Percentiles rank a stretch among this genome's conserved stretches.
phyloP scores from a whole-genome alignment of 345 rosid genomes.

The Eutrema yunnanense region DNA sequence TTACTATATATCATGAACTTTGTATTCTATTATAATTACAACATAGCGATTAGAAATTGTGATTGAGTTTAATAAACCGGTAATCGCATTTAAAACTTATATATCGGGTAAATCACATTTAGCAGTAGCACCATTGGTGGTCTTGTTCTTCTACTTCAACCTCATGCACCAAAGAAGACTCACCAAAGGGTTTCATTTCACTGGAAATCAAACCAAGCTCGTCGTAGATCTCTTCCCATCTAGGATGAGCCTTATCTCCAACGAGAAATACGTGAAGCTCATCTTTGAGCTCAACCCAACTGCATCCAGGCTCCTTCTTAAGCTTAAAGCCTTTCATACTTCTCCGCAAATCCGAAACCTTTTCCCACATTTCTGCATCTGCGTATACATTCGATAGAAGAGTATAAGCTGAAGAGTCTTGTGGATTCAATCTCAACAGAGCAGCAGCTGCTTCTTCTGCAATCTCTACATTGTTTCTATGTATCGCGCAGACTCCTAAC shows the following conservation, averaged over 20 bases:
- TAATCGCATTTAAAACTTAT: too few species aligned
- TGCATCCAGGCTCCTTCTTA: slow-evolving; percentile 92
- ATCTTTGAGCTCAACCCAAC: slow-evolving; percentile 86
- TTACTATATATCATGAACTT: too few species aligned
- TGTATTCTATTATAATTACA: too few species aligned
- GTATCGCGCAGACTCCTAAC: slow-evolving; percentile 67
- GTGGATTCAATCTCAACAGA: slow-evolving; percentile 61
- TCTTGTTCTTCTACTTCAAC: slow-evolving; percentile 5
- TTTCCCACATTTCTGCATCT: slow-evolving; percentile 85
- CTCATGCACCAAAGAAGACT: slow-evolving; percentile 3
- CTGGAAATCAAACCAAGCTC: slow-evolving; percentile 42
- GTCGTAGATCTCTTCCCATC: slow-evolving; percentile 51
- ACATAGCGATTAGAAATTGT: too few species aligned
- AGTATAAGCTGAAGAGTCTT: slow-evolving; percentile 71
- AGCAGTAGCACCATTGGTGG: neutral
- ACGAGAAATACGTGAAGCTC: slow-evolving; percentile 67
- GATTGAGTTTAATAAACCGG: too few species aligned
- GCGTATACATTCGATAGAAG: slow-evolving; percentile 83
- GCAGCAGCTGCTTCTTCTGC: slow-evolving; percentile 61
- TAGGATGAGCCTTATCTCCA: slow-evolving; percentile 67
- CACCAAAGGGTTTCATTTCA: slow-evolving; percentile 49
- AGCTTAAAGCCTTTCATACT: slow-evolving; percentile 57
- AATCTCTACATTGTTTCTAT: slow-evolving; percentile 59
- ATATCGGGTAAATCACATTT: too few species aligned
- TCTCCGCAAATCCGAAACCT: slow-evolving; percentile 61